Evolutionary conservation across 768 basidiomycete genomes (phyloP).

Genomic region (Rhodotorula kratochvilovae): DNA sequence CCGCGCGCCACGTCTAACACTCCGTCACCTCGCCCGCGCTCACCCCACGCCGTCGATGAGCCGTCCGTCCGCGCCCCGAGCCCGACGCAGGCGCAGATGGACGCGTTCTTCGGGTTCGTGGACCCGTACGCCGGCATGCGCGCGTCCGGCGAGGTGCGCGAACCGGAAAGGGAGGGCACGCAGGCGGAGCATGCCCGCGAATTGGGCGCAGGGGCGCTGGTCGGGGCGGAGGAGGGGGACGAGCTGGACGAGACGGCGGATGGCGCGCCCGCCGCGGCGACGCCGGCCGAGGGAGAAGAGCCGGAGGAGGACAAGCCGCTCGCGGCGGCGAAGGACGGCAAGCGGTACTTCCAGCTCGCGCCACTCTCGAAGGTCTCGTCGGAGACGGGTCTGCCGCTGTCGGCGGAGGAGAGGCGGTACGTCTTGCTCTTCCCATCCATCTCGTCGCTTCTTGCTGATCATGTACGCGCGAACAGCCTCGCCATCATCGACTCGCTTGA

Average conservation of each 20-base stretch:
- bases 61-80: background rate
- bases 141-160: background rate
- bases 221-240: too few relatives aligned
- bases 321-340: background rate
- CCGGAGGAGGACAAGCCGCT: too few relatives aligned
- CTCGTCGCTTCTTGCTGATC: too few relatives aligned
- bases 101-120: constrained; percentile 34
- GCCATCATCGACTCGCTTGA: constrained; percentile 33
- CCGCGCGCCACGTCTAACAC: background rate
- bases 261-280: background rate
- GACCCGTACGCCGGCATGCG: background rate
- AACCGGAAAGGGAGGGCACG: too few relatives aligned
- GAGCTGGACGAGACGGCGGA: background rate
- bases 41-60: background rate
- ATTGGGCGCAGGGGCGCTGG: too few relatives aligned
- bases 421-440: background rate
- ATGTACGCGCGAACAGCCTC: background rate
- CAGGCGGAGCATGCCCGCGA: too few relatives aligned
- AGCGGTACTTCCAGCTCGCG: constrained; percentile 13
- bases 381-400: background rate
- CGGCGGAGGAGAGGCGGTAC: constrained; percentile 3
- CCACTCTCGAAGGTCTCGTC: constrained; percentile 5
- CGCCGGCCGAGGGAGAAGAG: too few relatives aligned
- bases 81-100: constrained; percentile 35
- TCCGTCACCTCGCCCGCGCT: too few relatives aligned